These are phyloP conservation scores for Spergularia bocconei DNA, from an alignment of 148 eudicot species.

Conservation along the genomic window DNA sequence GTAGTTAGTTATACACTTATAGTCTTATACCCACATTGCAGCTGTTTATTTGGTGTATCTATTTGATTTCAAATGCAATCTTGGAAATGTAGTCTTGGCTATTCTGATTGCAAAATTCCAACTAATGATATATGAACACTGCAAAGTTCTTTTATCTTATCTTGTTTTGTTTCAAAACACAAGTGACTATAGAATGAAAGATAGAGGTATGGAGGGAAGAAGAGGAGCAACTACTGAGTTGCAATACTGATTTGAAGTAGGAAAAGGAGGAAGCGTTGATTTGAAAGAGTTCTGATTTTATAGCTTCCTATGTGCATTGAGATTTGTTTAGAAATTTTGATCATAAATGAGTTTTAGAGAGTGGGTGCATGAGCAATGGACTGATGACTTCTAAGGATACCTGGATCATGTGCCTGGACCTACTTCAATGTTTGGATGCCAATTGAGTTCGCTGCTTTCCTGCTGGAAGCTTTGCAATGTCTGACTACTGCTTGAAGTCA, in stretches of 20 bases:
- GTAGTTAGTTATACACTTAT: background rate
- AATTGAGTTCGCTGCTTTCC: background rate
- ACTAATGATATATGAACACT: constrained; percentile 1
- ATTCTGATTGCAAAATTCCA: background rate
- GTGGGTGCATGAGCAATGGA: background rate
- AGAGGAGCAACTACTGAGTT: background rate
- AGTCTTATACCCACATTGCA: background rate
- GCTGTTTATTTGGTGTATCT: background rate
- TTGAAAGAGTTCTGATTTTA: background rate
- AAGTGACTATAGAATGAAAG: constrained; percentile 3
- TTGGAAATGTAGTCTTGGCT: background rate
- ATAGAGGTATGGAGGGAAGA: background rate
- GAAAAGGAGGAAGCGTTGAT: background rate
- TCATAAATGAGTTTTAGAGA: background rate
- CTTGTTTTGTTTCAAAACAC: background rate
- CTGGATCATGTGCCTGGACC: background rate
- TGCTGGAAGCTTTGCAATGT: background rate
- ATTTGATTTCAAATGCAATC: background rate
- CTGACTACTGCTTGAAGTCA: background rate
- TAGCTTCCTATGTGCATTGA: too few species aligned
- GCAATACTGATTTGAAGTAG: background rate
- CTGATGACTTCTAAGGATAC: background rate
- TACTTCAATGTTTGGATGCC: background rate
- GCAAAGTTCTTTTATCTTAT: background rate
- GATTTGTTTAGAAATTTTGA: background rate